These are phyloP conservation scores for Omphalotus olearius DNA, from an alignment of 1,284 basidiomycete genomes.

Conservation along the genomic window DNA sequence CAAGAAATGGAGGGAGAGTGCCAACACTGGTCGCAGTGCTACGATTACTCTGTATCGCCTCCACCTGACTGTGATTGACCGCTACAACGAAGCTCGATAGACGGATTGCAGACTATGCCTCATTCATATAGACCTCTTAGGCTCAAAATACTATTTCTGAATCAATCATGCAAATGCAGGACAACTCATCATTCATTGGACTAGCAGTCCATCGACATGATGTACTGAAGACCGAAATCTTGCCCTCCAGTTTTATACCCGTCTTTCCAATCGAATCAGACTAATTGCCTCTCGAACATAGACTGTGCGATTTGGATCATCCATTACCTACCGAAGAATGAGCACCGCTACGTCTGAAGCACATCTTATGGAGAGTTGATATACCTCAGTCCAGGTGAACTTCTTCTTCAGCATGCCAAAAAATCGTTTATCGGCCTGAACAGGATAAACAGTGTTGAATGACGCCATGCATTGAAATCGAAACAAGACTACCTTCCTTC, in stretches of 20 bases:
- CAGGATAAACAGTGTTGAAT: not conserved
- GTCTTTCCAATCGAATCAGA: conserved; percentile 38
- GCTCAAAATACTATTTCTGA: too few species aligned
- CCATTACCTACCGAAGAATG: conserved; percentile 35
- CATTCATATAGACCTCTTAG: too few species aligned
- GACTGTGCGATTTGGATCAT: conserved; percentile 44
- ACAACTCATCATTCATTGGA: too few species aligned
- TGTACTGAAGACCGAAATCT: not conserved
- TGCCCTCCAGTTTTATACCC: not conserved
- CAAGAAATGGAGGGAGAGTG: too few species aligned
- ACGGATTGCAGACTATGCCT: too few species aligned
- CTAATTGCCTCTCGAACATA: conserved; percentile 58
- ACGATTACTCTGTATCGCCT: too few species aligned
- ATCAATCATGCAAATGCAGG: too few species aligned
- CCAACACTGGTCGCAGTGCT: too few species aligned
- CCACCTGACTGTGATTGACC: too few species aligned
- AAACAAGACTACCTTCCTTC: conserved; percentile 65
- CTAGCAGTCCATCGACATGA: too few species aligned
- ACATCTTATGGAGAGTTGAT: not conserved
- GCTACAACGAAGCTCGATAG: too few species aligned
- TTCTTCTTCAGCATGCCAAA: conserved; percentile 79
- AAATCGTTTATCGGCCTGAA: conserved; percentile 87
- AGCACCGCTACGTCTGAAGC: not conserved
- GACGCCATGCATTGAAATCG: not conserved
- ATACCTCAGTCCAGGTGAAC: conserved; percentile 75